Evolutionary conservation across 1,139 yeast species (phyloP), one percentile per base, ranked within the genome.

Genomic region (Wickerhamomyces sp.): DNA sequence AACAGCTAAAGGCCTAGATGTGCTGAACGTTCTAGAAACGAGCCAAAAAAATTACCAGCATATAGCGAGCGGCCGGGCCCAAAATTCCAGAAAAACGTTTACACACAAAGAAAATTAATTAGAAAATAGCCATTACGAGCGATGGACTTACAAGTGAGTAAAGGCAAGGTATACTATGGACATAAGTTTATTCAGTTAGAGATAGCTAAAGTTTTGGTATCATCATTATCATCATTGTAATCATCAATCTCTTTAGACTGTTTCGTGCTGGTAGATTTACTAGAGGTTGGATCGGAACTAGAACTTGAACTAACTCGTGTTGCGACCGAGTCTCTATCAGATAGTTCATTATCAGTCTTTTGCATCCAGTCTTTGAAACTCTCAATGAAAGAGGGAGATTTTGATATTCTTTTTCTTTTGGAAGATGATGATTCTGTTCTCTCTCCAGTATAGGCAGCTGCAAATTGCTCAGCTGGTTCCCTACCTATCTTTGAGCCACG

Each of bases 321-420:
- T 37, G 27, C 3, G 13, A 27, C n/a, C 6, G 32, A 39, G 13
- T 38, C 40, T n/a, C 31, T 38, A 5, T 38, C 35, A 3, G 35
- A 31, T 9, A 34, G 35, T 9, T 53, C 62, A 36, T 49, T 53
- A 39, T 62, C 72, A 14, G 60, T 57, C 32, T 72, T 69, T 39
- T 75, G 75, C 58, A 84, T 83, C 90, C 91, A 84, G 40, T 76
- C 88, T 61, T 78, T 81, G 50, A 84, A 80, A 55, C 77, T 79
- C 34, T 79, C 80, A 46, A 83, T 72, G 36, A 84, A 68, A 4
- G 82, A 74, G 5, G 64, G 69, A 57, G 60, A 49, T 35, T 45
- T 42, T 6, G 42, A 58, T 56, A 39, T 43, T 39, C 40, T 62
- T 61, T 75, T 76, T 31, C 78, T 27, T 14, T 36, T 41, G 23